These are phyloP conservation scores for Melampsora abietis-canadensis DNA, from an alignment of 1,284 basidiomycete genomes.

Conservation along the genomic window DNA sequence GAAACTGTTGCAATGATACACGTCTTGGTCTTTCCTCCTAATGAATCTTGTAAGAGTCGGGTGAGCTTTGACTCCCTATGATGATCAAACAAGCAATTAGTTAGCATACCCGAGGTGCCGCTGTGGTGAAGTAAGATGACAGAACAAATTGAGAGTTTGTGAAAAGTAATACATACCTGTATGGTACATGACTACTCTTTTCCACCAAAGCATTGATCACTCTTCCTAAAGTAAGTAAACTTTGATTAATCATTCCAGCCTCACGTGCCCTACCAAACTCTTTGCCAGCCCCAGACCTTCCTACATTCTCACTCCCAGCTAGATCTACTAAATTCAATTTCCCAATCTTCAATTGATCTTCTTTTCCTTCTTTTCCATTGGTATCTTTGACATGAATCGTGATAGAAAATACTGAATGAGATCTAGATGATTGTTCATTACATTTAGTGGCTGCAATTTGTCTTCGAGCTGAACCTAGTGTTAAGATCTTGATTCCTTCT, in stretches of 20 bases:
- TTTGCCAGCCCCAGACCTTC: slow-evolving; percentile 73
- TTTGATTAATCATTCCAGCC: slow-evolving; percentile 99
- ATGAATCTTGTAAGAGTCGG: slow-evolving; percentile 92
- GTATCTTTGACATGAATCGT: slow-evolving; percentile 89
- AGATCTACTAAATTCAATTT: slow-evolving; percentile 97
- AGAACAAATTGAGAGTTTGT: background rate
- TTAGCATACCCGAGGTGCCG: background rate
- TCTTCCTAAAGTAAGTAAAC: slow-evolving; percentile 86
- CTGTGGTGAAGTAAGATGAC: background rate
- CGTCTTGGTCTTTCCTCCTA: slow-evolving; percentile 96
- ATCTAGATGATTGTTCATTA: slow-evolving; percentile 73
- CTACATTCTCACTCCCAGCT: slow-evolving; percentile 96
- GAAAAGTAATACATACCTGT: slow-evolving; percentile 59
- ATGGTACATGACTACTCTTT: slow-evolving; percentile 81
- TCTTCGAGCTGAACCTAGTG: slow-evolving; percentile 81
- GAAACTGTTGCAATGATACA: slow-evolving; percentile 96
- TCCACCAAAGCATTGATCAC: slow-evolving; percentile 98
- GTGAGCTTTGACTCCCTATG: slow-evolving; percentile 73
- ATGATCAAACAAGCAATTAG: background rate
- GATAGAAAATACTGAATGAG: slow-evolving; percentile 96
- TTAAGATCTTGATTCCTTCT: slow-evolving; percentile 79
- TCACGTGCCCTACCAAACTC: slow-evolving; percentile 92
- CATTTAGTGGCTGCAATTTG: slow-evolving; percentile 96
- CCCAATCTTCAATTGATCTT: slow-evolving; percentile 86
- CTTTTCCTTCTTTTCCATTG: slow-evolving; percentile 59